Base-by-base conservation (phyloP, 352 stramenopile genomes). In the Phytophthora idaei region DNA sequence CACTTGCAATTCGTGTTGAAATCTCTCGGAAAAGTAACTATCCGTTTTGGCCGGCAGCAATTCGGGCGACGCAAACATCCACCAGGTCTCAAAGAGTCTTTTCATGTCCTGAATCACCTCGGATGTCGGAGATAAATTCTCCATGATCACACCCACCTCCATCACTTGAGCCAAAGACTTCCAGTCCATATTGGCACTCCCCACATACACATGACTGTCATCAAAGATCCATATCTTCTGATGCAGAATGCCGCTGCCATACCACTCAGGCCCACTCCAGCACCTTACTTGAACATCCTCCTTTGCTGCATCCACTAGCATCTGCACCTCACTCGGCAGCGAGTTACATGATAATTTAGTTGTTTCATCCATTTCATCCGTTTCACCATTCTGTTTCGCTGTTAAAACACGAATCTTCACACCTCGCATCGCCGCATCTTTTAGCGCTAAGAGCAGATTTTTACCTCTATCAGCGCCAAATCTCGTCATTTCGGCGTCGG, bases 161-260 rank as follows among this genome's bases (percentile, higher is more conserved):
- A 93, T 94, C 21, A 95, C 87, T 59, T 95, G 85, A 36, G 83
- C 76, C 29, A 95, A 67, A 45, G 81, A 90, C 66, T 94, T 92
- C 85, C 87, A 95, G 71, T 95, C 87, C 85, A 94, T 94, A 63
- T 94, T 95, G 57, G 81, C 82, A 51, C 85, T 94, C 4, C 85
- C 87, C 14, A 95, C 70, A 67, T 94, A 94, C 57, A 89, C 76
- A 49, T 90, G 73, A 9, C 61, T 57, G 3, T 64, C 46, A 36
- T 95, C 87, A 48, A 90, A 92, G 25, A 94, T 57, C 82, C 85
- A 93, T 2, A 95, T 67, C 57, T 95, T 95, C 54, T 95, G 87
- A 60, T 95, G 87, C 46, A 95, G 64, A 64, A 95, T 93, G 21
- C 87, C 85, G 27, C 76, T 88, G 31, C 81, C 79, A 53, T 90